These are phyloP conservation scores for Trichomonas tenax DNA, from an alignment of 208 protist genomes.

Conservation along the genomic window DNA sequence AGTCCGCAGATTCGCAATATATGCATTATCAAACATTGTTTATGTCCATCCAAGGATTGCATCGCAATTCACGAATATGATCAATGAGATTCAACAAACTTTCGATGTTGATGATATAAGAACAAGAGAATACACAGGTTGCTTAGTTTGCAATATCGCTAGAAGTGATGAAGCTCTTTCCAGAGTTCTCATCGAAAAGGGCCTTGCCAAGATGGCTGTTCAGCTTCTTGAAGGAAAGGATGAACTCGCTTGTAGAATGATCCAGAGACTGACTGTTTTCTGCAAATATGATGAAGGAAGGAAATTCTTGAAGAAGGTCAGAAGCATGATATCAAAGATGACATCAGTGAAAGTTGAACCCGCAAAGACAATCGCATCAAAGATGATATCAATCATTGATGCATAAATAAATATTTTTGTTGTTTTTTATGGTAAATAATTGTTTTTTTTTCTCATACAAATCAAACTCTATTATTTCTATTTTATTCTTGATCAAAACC, in stretches of 20 bases:
- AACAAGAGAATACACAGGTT: neutral
- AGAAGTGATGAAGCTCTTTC: neutral
- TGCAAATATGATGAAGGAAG: slow-evolving; percentile 1
- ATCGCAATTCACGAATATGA: neutral
- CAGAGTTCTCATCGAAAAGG: neutral
- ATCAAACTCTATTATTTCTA: too few relatives aligned
- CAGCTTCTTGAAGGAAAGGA: neutral
- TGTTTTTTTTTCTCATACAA: too few relatives aligned
- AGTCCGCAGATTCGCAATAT: neutral
- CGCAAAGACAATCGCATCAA: neutral
- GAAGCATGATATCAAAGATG: neutral
- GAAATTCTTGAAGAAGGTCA: neutral
- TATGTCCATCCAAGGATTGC: neutral
- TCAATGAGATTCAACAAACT: neutral
- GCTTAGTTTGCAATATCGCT: neutral
- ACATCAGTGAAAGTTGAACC: neutral
- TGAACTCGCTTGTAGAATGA: neutral
- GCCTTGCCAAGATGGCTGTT: neutral
- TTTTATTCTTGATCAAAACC: neutral
- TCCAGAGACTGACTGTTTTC: neutral
- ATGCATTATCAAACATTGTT: neutral
- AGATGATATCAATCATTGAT: neutral
- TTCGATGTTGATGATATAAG: neutral
- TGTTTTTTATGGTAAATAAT: neutral
- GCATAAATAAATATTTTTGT: neutral